Evolutionary conservation across 176 grass and related monocot species (phyloP), one percentile per base, ranked within the genome.

Genomic region (Carex myosuroides): DNA sequence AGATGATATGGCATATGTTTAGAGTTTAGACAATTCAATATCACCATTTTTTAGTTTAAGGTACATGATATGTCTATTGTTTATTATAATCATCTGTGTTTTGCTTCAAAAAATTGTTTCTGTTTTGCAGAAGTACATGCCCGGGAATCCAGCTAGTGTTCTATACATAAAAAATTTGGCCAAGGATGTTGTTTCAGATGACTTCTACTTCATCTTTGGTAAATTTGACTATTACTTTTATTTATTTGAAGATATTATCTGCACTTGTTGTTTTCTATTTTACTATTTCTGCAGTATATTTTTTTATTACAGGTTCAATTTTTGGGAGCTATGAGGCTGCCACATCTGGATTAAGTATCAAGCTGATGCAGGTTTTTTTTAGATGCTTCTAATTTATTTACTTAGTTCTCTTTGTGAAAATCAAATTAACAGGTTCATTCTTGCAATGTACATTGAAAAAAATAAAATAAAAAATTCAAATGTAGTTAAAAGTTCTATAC

Each of bases 141-240:
- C 86, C 41, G 95, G 91, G 50, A 91, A 93, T 88, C 95, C 95
- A 86, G 67, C 92, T 37, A 89, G 29, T 83, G 92, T 95, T 81
- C 67, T 98, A 67, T 98, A 95, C 86, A 89, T 95, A n/a, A 98
- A 95, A 72, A 98, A 98, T 80, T 95, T 98, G 88, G 82, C 95
- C 53, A 98, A 95, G 53, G 92, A 98, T 92, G 88, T 93, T 55
- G 84, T 87, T 87, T 83, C 85, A 58, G 95, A 98, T 76, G 92
- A 98, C 76, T 98, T 98, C 71, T 98, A 89, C 62, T 95, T 89
- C 81, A 83, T 98, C 64, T 98, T 95, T 85, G 96, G 96, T 93
- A 92, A 85, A 86, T 35, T 64, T 29, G 65, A 17, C 12, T 37
- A 8, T 41, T 41, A 3, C 37, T n/a, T 70, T 42, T 70, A 16